A percentile compares a stretch with the other conserved stretches of the same genome.
These are phyloP conservation scores for Leptodontidium sp. DNA, from an alignment of 2,329 filamentous ascomycete genomes.

Conservation along the genomic window DNA sequence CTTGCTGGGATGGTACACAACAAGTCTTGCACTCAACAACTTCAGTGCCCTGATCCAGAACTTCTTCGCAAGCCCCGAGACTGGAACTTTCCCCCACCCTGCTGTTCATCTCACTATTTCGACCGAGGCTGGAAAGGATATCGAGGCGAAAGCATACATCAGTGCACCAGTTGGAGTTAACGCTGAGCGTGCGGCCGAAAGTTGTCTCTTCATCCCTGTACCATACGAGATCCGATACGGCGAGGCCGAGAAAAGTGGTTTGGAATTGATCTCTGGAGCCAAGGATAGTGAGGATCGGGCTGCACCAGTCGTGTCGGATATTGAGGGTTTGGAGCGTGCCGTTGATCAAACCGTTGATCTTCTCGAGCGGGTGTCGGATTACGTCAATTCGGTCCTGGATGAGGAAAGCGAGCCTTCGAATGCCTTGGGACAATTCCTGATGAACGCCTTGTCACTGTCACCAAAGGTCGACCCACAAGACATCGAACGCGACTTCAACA, in stretches of 20 bases:
- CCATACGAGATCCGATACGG: conserved; percentile 93
- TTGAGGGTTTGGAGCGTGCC: conserved; percentile 86
- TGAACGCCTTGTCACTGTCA: conserved; percentile 90
- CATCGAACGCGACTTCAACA: conserved; percentile 99
- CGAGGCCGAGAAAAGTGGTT: conserved; percentile 77
- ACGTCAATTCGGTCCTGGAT: conserved; percentile 92
- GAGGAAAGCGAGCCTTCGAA: conserved; percentile 91
- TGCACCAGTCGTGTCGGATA: conserved; percentile 80
- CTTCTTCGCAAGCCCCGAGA: conserved; percentile 97
- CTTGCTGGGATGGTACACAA: conserved; percentile 98
- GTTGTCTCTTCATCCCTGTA: conserved; percentile 96
- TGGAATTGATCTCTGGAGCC: conserved; percentile 85
- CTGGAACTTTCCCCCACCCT: conserved; percentile 97
- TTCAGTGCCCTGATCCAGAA: conserved; percentile 99
- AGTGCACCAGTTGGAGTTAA: conserved; percentile 94
- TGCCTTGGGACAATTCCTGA: conserved; percentile 91
- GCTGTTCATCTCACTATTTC: conserved; percentile 96
- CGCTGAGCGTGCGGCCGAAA: conserved; percentile 92
- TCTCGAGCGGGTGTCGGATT: conserved; percentile 89
- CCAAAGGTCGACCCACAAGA: conserved; percentile 92
- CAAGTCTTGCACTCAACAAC: conserved; percentile 94
- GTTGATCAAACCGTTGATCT: conserved; percentile 89
- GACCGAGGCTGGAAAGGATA: conserved; percentile 86
- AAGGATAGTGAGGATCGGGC: conserved; percentile 80
- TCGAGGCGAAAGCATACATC: conserved; percentile 94